Evolutionary conservation across 768 basidiomycete species (phyloP).

Genomic region (Mycena capillaripes): DNA sequence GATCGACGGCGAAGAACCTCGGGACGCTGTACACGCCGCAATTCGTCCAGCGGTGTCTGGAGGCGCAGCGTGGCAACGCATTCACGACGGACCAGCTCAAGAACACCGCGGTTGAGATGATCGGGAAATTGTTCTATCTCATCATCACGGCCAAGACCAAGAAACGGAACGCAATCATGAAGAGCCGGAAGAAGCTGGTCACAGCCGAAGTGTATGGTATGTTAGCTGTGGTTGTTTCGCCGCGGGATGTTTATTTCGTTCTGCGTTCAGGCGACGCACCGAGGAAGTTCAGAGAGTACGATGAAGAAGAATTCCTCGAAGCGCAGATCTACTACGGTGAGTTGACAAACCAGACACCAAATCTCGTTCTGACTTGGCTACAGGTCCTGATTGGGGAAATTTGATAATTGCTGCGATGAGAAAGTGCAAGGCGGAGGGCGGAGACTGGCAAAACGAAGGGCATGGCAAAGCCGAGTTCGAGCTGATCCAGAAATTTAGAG

Average conservation of each 20-base stretch:
- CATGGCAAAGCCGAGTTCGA: neutral
- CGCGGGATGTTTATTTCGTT: neutral
- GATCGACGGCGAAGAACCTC: constrained; percentile 45
- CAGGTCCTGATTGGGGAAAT: constrained; percentile 24
- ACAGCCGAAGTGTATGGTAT: constrained; percentile 44
- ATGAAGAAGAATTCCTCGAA: constrained; percentile 34
- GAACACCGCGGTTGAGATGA: constrained; percentile 39
- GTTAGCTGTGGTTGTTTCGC: neutral
- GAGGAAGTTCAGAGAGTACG: neutral
- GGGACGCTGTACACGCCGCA: constrained; percentile 47
- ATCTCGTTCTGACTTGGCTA: neutral
- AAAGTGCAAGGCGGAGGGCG: constrained; percentile 4
- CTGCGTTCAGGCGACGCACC: constrained; percentile 19
- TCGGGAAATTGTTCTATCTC: constrained; percentile 44
- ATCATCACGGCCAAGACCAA: constrained; percentile 48
- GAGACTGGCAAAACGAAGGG: constrained; percentile 2
- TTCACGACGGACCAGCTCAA: constrained; percentile 38
- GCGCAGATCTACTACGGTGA: constrained; percentile 32
- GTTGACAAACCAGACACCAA: neutral
- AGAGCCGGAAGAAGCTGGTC: constrained; percentile 46
- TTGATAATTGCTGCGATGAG: neutral
- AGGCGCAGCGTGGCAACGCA: constrained; percentile 32
- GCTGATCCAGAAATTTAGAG: constrained; percentile 30
- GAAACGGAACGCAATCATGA: constrained; percentile 49
- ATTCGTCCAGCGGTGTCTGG: constrained; percentile 46